Percentiles rank a stretch among this genome's conserved stretches.
Conservation (phyloP, 306 rosid genomes). For the Dicorynia guianensis region DNA sequence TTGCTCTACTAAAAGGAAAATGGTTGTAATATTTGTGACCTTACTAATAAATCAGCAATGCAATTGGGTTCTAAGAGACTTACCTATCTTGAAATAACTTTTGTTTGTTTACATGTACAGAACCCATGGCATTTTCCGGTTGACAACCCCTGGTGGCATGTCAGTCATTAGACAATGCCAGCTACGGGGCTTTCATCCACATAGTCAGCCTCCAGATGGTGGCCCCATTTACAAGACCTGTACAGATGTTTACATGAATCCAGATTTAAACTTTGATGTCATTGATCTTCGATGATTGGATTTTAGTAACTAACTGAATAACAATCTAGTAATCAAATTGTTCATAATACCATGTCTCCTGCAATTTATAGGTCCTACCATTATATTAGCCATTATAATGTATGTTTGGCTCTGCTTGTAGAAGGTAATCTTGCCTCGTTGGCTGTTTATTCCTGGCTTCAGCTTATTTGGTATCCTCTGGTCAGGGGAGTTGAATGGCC, state of each 20-base stretch:
- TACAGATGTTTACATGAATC: constrained; percentile 95
- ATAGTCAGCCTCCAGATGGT: constrained; percentile 85
- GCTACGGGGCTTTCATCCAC: constrained; percentile 94
- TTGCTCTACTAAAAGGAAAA: constrained; percentile 10
- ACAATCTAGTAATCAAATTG: constrained; percentile 45
- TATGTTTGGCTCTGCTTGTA: constrained; percentile 39
- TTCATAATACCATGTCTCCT: constrained; percentile 40
- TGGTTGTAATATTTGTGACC: not conserved
- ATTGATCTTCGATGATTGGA: constrained; percentile 82
- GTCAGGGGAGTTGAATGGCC: not conserved
- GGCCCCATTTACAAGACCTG: constrained; percentile 85
- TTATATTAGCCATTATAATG: constrained; percentile 32
- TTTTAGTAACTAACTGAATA: constrained; percentile 4
- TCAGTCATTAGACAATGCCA: constrained; percentile 87
- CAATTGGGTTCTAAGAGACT: constrained; percentile 1
- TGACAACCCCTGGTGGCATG: constrained; percentile 94
- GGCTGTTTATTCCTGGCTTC: constrained; percentile 22
- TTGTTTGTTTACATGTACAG: constrained; percentile 52
- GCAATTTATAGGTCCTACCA: constrained; percentile 38
- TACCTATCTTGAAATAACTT: constrained; percentile 22
- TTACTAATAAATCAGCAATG: not conserved
- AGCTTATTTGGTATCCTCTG: not conserved
- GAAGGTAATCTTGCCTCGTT: constrained; percentile 42
- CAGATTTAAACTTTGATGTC: constrained; percentile 81
- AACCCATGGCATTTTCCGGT: constrained; percentile 92